Evolutionary conservation across 768 basidiomycete genomes (phyloP).

Genomic region (Mycena metata): DNA sequence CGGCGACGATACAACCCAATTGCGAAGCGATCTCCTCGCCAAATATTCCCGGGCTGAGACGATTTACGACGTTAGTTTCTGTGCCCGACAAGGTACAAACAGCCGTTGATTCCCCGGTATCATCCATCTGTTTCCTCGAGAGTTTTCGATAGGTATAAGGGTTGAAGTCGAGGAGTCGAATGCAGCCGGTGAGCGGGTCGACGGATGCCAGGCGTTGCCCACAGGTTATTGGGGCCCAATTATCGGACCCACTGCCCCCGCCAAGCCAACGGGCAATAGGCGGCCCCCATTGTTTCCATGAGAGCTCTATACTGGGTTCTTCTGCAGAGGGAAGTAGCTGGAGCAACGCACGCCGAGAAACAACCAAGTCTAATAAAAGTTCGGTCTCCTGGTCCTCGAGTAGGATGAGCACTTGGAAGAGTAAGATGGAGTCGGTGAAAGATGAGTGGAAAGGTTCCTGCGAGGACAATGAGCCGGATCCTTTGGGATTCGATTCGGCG

Average conservation of each 20-base stretch:
- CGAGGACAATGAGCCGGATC: neutral
- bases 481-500: slow-evolving; percentile 7
- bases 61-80: no score
- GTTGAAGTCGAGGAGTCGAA: no score
- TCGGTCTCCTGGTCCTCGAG: no score
- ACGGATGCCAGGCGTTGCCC: no score
- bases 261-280: neutral
- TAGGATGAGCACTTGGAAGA: no score
- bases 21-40: slow-evolving; percentile 41
- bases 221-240: neutral
- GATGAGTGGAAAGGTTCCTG: slow-evolving; percentile 1
- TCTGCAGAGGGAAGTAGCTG: neutral
- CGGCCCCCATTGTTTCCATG: slow-evolving; percentile 16
- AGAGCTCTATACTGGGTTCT: neutral
- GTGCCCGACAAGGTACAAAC: no score
- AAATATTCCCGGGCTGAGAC: slow-evolving; percentile 42
- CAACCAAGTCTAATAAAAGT: no score
- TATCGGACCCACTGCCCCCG: neutral
- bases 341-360: no score
- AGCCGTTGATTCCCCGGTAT: no score
- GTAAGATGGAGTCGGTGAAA: neutral
- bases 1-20: slow-evolving; percentile 43
- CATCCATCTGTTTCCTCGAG: no score
- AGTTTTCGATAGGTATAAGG: no score
- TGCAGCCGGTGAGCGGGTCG: no score